Percentiles rank a stretch among this genome's conserved stretches.
phyloP scores from a whole-genome alignment of 2,329 filamentous ascomycete species.

The Daldinia sp. region DNA sequence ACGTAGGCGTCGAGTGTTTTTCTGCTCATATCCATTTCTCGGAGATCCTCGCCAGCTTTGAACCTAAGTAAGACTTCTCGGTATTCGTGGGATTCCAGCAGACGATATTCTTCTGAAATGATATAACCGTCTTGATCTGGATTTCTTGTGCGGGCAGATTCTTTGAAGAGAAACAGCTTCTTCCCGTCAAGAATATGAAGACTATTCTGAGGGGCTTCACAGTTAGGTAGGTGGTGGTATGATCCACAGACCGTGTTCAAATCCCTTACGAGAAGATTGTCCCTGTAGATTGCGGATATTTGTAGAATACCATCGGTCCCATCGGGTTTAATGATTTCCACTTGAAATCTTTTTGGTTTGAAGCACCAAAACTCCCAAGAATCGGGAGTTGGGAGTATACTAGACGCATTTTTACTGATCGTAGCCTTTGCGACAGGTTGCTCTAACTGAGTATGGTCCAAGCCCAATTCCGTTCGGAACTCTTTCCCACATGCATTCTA shows the following conservation, averaged over 20 bases:
- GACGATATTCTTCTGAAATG: slow-evolving; percentile 41
- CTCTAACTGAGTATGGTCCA: background rate
- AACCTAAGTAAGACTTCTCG: slow-evolving; percentile 44
- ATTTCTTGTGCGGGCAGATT: slow-evolving; percentile 34
- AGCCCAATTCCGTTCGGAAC: background rate
- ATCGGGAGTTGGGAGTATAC: slow-evolving; percentile 6
- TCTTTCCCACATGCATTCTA: slow-evolving; percentile 15
- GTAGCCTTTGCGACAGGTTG: slow-evolving; percentile 35
- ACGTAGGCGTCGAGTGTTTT: background rate
- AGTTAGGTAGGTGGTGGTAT: slow-evolving; percentile 39
- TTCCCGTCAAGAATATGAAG: slow-evolving; percentile 33
- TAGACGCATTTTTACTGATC: background rate
- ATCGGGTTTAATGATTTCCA: background rate
- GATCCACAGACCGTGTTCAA: slow-evolving; percentile 21
- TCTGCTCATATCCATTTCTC: slow-evolving; percentile 2
- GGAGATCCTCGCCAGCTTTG: slow-evolving; percentile 23
- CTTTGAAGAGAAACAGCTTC: slow-evolving; percentile 46
- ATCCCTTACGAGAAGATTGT: background rate
- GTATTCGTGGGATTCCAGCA: slow-evolving; percentile 47
- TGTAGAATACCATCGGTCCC: background rate
- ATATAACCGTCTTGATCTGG: slow-evolving; percentile 44
- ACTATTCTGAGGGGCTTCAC: slow-evolving; percentile 45
- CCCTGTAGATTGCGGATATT: background rate
- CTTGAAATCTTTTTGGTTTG: background rate
- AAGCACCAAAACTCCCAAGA: slow-evolving; percentile 35